A percentile compares a stretch with the other conserved stretches of the same genome.
phyloP scores from a whole-genome alignment of 1,284 basidiomycete species.

The Ceratobasidium sp. region DNA sequence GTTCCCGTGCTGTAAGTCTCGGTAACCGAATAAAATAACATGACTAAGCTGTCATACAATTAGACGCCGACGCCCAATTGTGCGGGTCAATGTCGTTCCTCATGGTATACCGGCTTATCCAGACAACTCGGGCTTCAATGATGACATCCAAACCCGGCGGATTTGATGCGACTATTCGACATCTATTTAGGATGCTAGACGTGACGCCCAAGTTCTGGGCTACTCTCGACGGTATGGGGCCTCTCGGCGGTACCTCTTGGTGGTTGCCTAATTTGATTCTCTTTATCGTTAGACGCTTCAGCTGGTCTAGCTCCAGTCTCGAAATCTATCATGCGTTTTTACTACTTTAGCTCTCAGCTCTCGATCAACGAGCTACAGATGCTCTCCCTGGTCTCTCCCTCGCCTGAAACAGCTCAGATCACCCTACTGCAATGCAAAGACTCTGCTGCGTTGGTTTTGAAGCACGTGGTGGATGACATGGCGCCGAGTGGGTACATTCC shows the following conservation, averaged over 20 bases:
- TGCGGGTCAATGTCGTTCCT: slow-evolving; percentile 30
- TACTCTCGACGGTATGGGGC: slow-evolving; percentile 8
- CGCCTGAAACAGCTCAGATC: not conserved
- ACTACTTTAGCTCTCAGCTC: slow-evolving; percentile 35
- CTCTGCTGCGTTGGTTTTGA: slow-evolving; percentile 25
- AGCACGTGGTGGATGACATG: slow-evolving; percentile 35
- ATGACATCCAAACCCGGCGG: slow-evolving; percentile 37
- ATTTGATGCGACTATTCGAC: slow-evolving; percentile 33
- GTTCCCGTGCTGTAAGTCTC: slow-evolving; percentile 39
- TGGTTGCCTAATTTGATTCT: not conserved
- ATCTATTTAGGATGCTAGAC: slow-evolving; percentile 39
- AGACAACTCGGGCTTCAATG: slow-evolving; percentile 30
- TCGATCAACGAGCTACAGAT: slow-evolving; percentile 38
- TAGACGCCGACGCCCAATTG: slow-evolving; percentile 40
- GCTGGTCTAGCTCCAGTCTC: slow-evolving; percentile 41
- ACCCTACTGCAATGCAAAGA: slow-evolving; percentile 27
- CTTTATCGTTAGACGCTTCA: slow-evolving; percentile 18
- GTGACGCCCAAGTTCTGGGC: slow-evolving; percentile 37
- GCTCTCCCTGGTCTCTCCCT: slow-evolving; percentile 29
- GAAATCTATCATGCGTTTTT: slow-evolving; percentile 38
- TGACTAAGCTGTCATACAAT: not conserved
- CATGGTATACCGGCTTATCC: slow-evolving; percentile 32
- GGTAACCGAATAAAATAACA: not conserved
- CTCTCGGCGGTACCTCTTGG: not conserved
- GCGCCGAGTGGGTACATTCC: slow-evolving; percentile 35